Evolutionary conservation across 331 rosid species (phyloP).

Genomic region (Quercus phellos): DNA sequence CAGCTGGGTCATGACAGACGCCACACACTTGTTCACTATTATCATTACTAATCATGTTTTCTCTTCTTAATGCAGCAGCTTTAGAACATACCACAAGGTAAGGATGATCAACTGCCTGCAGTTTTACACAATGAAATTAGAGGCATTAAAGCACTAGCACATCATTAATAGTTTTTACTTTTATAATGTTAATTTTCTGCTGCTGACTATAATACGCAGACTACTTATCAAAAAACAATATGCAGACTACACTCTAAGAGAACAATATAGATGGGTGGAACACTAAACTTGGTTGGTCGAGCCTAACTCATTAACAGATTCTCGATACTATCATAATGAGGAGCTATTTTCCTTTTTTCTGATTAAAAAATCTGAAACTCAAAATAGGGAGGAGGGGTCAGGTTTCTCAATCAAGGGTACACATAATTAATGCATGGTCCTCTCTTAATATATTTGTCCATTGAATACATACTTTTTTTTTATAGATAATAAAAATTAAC

Average conservation of each 20-base stretch:
- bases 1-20: conserved; percentile 68
- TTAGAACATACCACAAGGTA: conserved; percentile 85
- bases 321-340: neutral
- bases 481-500: no score
- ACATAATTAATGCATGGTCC: neutral
- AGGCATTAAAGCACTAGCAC: neutral
- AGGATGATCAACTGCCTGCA: conserved; percentile 91
- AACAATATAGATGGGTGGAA: neutral
- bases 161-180: neutral
- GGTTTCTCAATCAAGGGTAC: neutral
- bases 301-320: neutral
- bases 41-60: conserved; percentile 17
- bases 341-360: neutral
- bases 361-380: neutral
- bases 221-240: neutral
- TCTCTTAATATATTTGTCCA: neutral
- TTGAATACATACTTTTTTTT: neutral
- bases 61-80: conserved; percentile 46
- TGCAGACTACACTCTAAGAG: neutral
- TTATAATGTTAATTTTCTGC: neutral
- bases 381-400: neutral
- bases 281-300: neutral
- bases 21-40: conserved; percentile 57
- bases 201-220: neutral
- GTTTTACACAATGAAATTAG: neutral